Evolutionary conservation across 805 yeast species (phyloP), one percentile per base, ranked within the genome.

Genomic region (Wickerhamiella vanderwaltii): DNA sequence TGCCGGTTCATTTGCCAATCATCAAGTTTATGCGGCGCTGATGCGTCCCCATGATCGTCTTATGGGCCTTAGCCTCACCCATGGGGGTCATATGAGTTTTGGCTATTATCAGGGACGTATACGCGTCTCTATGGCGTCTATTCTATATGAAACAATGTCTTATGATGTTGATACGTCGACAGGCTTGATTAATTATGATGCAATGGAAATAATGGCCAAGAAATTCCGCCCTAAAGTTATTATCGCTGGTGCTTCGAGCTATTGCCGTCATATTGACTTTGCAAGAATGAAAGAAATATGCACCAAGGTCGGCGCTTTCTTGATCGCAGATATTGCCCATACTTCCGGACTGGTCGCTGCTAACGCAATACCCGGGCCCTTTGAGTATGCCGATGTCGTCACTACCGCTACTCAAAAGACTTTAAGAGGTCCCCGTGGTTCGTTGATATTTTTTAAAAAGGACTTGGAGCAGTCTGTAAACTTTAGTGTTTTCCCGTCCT

Each of bases 361-460:
- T 46, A 87, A 85, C 52, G 95, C 87, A 43, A 84, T 85, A 48
- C 91, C 86, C 52, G 79, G 95, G 44, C 98, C 98, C 50, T 91
- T 91, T 67, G 91, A 85, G 64, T 84, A 81, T 62, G 91, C 97
- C 43, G 98, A 91, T 60, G 83, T 91, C 51, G 97, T 91, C 56
- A 91, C 98, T 50, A 91, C 97, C 53, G 93, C 98, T 39, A 91
- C 98, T 44, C 98, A 91, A 72, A 91, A 91, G 69, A 88, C 98
- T 30, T 73, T 91, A 57, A 79, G 98, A 70, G 98, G 98, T 43
- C 98, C 98, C 61, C 82, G 98, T 69, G 98, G 97, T 64, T 96
- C 98, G 39, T 86, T 91, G 95, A 91, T 91, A 60, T 91, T 88
- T 72, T 88, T 79, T 76, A 81, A 95, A 71, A 84, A 82, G 65